Base-by-base conservation (phyloP, 2,329 filamentous ascomycete species). In the Sclerotinia borealis region DNA sequence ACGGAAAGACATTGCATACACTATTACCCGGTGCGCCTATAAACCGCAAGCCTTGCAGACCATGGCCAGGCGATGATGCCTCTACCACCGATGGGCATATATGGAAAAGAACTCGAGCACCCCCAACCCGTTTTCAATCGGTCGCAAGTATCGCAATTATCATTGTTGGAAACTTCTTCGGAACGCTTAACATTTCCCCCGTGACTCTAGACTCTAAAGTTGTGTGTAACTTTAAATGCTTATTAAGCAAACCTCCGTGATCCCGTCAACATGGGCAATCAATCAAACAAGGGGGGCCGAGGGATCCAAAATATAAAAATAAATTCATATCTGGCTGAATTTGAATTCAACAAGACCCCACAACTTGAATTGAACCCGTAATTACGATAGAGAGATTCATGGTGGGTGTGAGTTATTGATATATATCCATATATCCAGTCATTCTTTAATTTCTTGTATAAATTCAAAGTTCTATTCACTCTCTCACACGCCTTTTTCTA, bases 141-240 rank as follows among this genome's bases (percentile, higher is more conserved):
- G 61, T 77, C 80, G 29, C 75, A 79, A 41, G 75, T 82, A 29
- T 75, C 76, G 10, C 77, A 81, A 63, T 76, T 88, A 7, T 75
- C 74, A 41, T 83, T 81, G 1, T 86, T 89, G 59, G 85, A 89
- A 68, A 75, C 73, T 6, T 85, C 89, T 74, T 77, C 87, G 19
- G 74, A 79, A 39, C 76, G 80, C 22, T 76, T 91, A 79, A 25
- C 79, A 80, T 22, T 79, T 91, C 10, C 84, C 85, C 0, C 73
- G 72, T 0, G 76, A 83, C n/a, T n/a, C n/a, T n/a, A 41, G 39
- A 41, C 22, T 22, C 15, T 29, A 27, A 25, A 56, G n/a, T 31
- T 48, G 27, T 41, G 41, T 29, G 55, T n/a, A 22, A 2, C 15
- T 37, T 2, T 25, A n/a, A n/a, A n/a, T n/a, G n/a, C 3, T 52